Conservation (phyloP, 257 asterid genomes). For the Avicennia marina region DNA sequence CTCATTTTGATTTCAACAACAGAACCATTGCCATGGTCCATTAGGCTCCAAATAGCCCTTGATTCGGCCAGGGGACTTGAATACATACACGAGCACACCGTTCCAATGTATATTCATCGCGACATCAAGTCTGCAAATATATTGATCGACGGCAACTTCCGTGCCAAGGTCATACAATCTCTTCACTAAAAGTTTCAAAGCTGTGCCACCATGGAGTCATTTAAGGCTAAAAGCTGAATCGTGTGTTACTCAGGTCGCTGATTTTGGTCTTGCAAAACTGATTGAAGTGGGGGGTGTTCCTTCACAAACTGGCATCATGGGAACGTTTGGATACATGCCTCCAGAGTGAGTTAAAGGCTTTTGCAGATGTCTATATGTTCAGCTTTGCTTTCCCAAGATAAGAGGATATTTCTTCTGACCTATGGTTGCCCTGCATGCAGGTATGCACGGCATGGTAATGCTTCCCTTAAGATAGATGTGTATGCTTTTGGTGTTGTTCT, state of each 20-base stretch:
- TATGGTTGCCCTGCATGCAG: no score
- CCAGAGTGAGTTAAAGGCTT: slow-evolving; percentile 87
- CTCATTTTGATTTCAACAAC: slow-evolving; percentile 24
- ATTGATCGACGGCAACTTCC: slow-evolving; percentile 64
- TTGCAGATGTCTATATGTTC: no score
- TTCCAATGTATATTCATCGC: slow-evolving; percentile 82
- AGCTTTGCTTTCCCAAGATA: no score
- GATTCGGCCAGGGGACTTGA: slow-evolving; percentile 97
- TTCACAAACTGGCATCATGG: slow-evolving; percentile 70
- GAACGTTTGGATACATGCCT: slow-evolving; percentile 90
- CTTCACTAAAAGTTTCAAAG: slow-evolving; percentile 16
- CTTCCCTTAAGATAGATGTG: slow-evolving; percentile 70
- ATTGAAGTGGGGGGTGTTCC: slow-evolving; percentile 73
- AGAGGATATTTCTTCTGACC: no score
- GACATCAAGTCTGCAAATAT: slow-evolving; percentile 82
- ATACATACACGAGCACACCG: slow-evolving; percentile 90
- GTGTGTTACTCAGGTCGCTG: slow-evolving; percentile 60
- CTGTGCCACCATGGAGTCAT: not conserved
- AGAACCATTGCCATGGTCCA: slow-evolving; percentile 65
- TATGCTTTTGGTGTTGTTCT: slow-evolving; percentile 90
- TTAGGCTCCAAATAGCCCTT: slow-evolving; percentile 81
- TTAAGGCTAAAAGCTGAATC: no score
- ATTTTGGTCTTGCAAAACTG: slow-evolving; percentile 80
- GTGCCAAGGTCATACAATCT: no score
- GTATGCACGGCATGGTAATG: slow-evolving; percentile 77